A percentile compares a stretch with the other conserved stretches of the same genome.
These are phyloP conservation scores for Aspergillus chevalieri DNA, from an alignment of 2,329 filamentous ascomycete species.

Conservation along the genomic window DNA sequence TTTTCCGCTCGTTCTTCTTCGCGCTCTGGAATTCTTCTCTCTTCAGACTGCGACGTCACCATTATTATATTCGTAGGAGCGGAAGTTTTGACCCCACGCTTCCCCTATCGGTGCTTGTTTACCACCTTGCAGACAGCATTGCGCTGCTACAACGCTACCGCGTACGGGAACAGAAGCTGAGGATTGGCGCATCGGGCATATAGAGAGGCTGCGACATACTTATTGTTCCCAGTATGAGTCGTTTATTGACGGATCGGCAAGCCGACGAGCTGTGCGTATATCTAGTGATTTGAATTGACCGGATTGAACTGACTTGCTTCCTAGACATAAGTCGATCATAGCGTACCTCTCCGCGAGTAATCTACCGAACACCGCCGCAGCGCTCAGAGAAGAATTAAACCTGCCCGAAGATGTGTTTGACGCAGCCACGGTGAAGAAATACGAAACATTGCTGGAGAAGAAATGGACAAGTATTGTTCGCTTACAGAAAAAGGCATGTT, in stretches of 20 bases:
- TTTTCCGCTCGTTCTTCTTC: neutral
- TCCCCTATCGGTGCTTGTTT: neutral
- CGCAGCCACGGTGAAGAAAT: constrained; percentile 72
- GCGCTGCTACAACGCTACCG: neutral
- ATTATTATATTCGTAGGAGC: neutral
- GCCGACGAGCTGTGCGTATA: constrained; percentile 73
- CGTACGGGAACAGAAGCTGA: neutral
- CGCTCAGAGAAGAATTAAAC: constrained; percentile 68
- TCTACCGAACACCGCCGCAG: constrained; percentile 60
- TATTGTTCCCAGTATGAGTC: constrained; percentile 51
- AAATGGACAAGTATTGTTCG: constrained; percentile 97
- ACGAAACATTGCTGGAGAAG: constrained; percentile 86
- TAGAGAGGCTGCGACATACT: neutral
- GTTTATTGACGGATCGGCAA: constrained; percentile 67
- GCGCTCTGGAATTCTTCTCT: neutral
- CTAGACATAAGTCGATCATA: constrained; percentile 85
- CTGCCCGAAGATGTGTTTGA: constrained; percentile 64
- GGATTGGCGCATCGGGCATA: neutral
- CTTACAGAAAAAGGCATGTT: constrained; percentile 77
- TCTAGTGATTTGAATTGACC: neutral
- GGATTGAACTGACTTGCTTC: constrained; percentile 4
- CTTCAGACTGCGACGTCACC: neutral
- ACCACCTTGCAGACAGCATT: neutral
- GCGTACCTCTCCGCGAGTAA: constrained; percentile 73
- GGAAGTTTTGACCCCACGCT: neutral